Percentiles rank a stretch among this genome's conserved stretches.
Evolutionary conservation across 176 grass and related monocot species (phyloP).

Genomic region (Oryza brachyantha): DNA sequence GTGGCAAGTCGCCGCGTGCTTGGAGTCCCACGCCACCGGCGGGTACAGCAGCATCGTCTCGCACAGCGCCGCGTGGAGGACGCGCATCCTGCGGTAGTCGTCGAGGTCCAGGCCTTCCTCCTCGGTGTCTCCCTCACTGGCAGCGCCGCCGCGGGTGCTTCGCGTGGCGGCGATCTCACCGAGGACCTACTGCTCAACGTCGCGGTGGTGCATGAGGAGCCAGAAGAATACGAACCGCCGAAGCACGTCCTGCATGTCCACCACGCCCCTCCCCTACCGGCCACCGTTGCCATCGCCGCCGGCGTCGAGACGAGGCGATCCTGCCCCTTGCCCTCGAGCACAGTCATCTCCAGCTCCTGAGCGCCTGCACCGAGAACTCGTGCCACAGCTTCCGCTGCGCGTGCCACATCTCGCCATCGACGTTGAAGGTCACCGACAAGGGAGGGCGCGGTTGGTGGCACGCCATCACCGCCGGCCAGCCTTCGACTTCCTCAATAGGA

Average conservation of each 20-base stretch:
- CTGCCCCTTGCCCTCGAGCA: slow-evolving; percentile 52
- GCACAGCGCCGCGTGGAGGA: slow-evolving; percentile 79
- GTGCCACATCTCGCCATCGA: slow-evolving; percentile 77
- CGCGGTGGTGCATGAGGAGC: slow-evolving; percentile 61
- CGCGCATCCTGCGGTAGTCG: slow-evolving; percentile 46
- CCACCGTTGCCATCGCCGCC: slow-evolving; percentile 28
- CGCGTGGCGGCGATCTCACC: slow-evolving; percentile 21
- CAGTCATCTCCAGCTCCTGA: slow-evolving; percentile 53
- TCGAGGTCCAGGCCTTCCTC: slow-evolving; percentile 35
- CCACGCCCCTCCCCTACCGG: not conserved
- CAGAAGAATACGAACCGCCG: slow-evolving; percentile 85
- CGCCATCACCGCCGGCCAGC: too few species aligned
- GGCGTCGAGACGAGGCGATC: slow-evolving; percentile 55
- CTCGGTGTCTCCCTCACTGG: not conserved
- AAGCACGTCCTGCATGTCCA: slow-evolving; percentile 87
- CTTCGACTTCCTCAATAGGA: too few species aligned
- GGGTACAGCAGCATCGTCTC: slow-evolving; percentile 91
- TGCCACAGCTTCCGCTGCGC: slow-evolving; percentile 87
- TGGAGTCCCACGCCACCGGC: slow-evolving; percentile 89
- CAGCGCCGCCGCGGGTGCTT: not conserved
- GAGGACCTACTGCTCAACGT: slow-evolving; percentile 46
- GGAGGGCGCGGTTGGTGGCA: too few species aligned
- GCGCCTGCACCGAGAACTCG: slow-evolving; percentile 73
- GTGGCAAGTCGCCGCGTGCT: slow-evolving; percentile 78
- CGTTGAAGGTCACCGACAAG: slow-evolving; percentile 96